These are phyloP conservation scores for Chaetomium sp. DNA, from an alignment of 2,329 filamentous ascomycete genomes.

Conservation along the genomic window DNA sequence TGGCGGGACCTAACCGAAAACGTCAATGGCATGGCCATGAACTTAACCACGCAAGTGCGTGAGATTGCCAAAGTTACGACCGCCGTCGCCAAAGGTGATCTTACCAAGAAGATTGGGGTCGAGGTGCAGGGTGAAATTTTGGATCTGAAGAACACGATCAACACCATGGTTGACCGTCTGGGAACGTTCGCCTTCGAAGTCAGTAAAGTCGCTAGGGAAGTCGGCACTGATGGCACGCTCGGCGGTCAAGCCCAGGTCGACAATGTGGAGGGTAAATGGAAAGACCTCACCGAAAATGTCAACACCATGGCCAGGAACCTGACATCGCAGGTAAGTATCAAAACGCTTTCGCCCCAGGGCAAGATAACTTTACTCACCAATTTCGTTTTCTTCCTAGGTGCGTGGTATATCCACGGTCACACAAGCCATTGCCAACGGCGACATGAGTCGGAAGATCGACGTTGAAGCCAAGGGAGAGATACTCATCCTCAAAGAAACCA, in stretches of 20 bases:
- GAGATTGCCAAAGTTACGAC: constrained; percentile 97
- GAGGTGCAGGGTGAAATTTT: constrained; percentile 91
- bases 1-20: constrained; percentile 95
- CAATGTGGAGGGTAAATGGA: constrained; percentile 96
- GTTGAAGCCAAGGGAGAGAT: constrained; percentile 95
- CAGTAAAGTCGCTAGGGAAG: constrained; percentile 89
- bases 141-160: constrained; percentile 94
- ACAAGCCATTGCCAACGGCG: constrained; percentile 89
- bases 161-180: constrained; percentile 96
- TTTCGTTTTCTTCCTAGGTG: constrained; percentile 47
- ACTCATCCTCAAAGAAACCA: constrained; percentile 86
- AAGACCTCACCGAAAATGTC: constrained; percentile 87
- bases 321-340: constrained; percentile 50
- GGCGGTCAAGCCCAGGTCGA: constrained; percentile 91
- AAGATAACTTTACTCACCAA: neutral
- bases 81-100: constrained; percentile 85
- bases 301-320: constrained; percentile 69
- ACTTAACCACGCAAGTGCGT: constrained; percentile 92
- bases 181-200: constrained; percentile 96
- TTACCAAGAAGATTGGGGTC: constrained; percentile 93
- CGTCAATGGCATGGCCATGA: constrained; percentile 98
- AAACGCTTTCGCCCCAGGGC: neutral
- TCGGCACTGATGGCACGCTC: constrained; percentile 90
- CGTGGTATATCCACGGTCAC: constrained; percentile 90
- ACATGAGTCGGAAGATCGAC: constrained; percentile 93